Evolutionary conservation across 495 filamentous ascomycete species (phyloP), one percentile per base, ranked within the genome.

Genomic region (Wilcoxina mikolae): DNA sequence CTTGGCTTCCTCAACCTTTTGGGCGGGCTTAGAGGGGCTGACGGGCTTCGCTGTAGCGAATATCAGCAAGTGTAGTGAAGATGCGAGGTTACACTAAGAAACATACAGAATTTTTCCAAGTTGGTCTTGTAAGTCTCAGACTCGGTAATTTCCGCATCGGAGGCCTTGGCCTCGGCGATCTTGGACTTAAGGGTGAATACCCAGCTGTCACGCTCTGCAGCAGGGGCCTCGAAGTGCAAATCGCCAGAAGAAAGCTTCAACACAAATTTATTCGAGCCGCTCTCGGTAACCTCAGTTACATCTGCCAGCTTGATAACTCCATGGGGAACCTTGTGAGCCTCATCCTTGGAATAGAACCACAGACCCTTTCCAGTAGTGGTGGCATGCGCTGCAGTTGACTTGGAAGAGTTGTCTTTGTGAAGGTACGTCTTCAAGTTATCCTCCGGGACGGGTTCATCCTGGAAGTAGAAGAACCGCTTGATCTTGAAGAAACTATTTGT

Each of bases 331-430:
- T 90, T 94, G 68, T 89, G 80, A 61, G 81, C 77, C 52, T 80
- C 78, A 61, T 83, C 78, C 82, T 95, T 95, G 69, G 80, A 79
- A 70, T 85, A 87, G 76, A 91, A 94, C 29, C 95, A 73, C 4
- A 98, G 82, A 70, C 91, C 91, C 77, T 93, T 95, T 65, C 91
- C 89, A 55, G 91, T 96, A 72, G 93, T 79, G 57, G 76, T 80
- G 53, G 89, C 86, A 83, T 93, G 94, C 39, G 91, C 82, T 61
- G 79, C 82, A 60, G 79, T 83, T 49, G 84, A 78, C 71, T 90
- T 81, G 58, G 83, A 83, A 56, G 82, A 70, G 12, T 84, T 81
- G 82, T 95, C 93, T 76, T 94, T 91, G 61, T 81, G 81, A 70
- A 93, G 76, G 73, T 85, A 96, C 57, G 70, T 70, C 57, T 73